Conservation (phyloP, 257 asterid species). For the Ilex asprella region DNA sequence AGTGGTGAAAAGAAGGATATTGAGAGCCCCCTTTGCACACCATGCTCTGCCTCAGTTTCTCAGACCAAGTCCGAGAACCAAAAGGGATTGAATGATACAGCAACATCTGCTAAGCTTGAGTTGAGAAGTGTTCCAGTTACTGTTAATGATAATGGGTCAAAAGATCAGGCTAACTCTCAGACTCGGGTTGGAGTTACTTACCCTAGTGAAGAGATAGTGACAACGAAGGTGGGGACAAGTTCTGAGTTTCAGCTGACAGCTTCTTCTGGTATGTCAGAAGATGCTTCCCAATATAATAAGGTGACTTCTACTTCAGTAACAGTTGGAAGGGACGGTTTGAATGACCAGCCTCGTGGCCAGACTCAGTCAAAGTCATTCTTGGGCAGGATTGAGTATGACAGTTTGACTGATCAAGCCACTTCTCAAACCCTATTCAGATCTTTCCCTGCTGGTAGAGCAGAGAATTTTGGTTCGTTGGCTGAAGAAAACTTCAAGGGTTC, state of each 20-base stretch:
- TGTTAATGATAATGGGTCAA: conserved; percentile 24
- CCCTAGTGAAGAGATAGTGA: conserved; percentile 17
- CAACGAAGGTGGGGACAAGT: conserved; percentile 2
- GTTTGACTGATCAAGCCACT: conserved; percentile 24
- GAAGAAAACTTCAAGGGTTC: conserved; percentile 28
- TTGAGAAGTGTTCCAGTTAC: conserved; percentile 27
- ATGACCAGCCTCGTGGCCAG: conserved; percentile 33
- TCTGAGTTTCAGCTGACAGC: conserved; percentile 6
- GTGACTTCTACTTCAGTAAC: conserved; percentile 24
- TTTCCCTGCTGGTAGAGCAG: conserved; percentile 20
- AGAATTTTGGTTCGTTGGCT: conserved; percentile 22
- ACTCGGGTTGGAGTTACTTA: not conserved
- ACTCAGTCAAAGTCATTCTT: conserved; percentile 36
- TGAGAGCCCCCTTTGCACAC: conserved; percentile 52
- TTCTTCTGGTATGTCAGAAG: conserved; percentile 33
- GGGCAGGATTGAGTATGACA: conserved; percentile 23
- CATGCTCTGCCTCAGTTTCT: conserved; percentile 34
- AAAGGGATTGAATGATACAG: conserved; percentile 21
- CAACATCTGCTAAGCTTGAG: conserved; percentile 40
- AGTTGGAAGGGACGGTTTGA: conserved; percentile 32
- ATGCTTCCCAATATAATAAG: conserved; percentile 22
- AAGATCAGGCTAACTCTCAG: conserved; percentile 17
- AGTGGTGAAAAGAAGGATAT: conserved; percentile 65
- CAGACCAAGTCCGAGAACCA: conserved; percentile 33
- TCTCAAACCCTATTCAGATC: conserved; percentile 28